Percentiles rank a stretch among this genome's conserved stretches.
phyloP scores from a whole-genome alignment of 2,329 filamentous ascomycete genomes.

The Trichoderma sp. region DNA sequence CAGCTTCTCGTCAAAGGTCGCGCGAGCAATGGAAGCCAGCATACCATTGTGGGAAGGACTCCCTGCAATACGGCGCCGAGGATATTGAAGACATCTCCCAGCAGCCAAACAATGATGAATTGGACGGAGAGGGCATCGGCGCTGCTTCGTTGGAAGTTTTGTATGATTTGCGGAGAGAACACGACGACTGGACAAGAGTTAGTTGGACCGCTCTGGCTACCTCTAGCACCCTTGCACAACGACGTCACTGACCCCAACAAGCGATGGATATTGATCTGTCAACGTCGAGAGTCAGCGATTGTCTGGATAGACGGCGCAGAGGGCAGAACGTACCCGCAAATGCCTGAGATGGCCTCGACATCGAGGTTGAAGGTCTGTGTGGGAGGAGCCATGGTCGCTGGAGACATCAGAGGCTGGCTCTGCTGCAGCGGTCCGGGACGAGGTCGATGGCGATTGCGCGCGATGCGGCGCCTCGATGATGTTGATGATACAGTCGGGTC shows the following conservation, averaged over 20 bases:
- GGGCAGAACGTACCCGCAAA: slow-evolving; percentile 67
- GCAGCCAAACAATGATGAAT: slow-evolving; percentile 90
- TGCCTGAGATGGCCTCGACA: slow-evolving; percentile 88
- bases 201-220: not conserved
- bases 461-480: slow-evolving; percentile 2
- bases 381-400: slow-evolving; percentile 55
- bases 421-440: slow-evolving; percentile 5
- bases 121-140: slow-evolving; percentile 87
- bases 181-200: slow-evolving; percentile 67
- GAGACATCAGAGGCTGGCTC: not conserved
- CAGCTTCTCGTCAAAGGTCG: not conserved
- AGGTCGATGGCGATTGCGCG: slow-evolving; percentile 16
- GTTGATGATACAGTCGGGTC: not conserved
- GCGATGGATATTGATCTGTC: slow-evolving; percentile 88
- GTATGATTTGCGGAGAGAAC: slow-evolving; percentile 94
- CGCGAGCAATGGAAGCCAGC: slow-evolving; percentile 28
- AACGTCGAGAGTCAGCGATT: not conserved
- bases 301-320: not conserved
- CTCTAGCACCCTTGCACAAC: not conserved
- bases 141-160: slow-evolving; percentile 84
- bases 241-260: slow-evolving; percentile 65
- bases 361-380: slow-evolving; percentile 69
- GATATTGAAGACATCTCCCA: slow-evolving; percentile 96
- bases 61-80: slow-evolving; percentile 88
- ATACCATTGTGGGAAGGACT: slow-evolving; percentile 87